Percentiles rank a stretch among this genome's conserved stretches.
These are phyloP conservation scores for Lepiota venenata DNA, from an alignment of 768 basidiomycete genomes.

Conservation along the genomic window DNA sequence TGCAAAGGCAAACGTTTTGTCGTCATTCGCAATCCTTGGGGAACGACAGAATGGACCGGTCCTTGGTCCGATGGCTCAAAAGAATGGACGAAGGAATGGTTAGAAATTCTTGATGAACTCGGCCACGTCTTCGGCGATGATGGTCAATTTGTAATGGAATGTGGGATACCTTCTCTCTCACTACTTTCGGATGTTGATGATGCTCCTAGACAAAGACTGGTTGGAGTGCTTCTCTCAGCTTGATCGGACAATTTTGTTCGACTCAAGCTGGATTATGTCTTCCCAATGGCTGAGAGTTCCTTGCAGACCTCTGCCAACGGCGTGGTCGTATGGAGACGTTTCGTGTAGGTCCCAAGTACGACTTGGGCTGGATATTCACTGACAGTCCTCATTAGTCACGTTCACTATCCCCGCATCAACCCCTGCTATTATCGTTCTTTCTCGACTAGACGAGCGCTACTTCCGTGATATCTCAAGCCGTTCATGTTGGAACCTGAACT, in stretches of 20 bases:
- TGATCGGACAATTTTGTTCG: constrained; percentile 45
- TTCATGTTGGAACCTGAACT: constrained; percentile 46
- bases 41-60: constrained; percentile 45
- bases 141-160: constrained; percentile 51
- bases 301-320: constrained; percentile 37
- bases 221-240: constrained; percentile 40
- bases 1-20: constrained; percentile 45
- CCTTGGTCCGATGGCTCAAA: constrained; percentile 47
- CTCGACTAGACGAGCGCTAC: constrained; percentile 47
- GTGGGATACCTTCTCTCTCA: constrained; percentile 19
- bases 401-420: constrained; percentile 39
- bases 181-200: neutral
- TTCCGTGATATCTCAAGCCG: constrained; percentile 43
- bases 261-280: constrained; percentile 43
- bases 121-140: constrained; percentile 45
- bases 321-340: constrained; percentile 53
- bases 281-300: constrained; percentile 48
- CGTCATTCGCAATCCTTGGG: constrained; percentile 50
- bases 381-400: constrained; percentile 30
- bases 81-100: constrained; percentile 49
- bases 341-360: constrained; percentile 36
- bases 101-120: constrained; percentile 32
- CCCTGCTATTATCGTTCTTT: constrained; percentile 46
- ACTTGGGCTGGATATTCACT: neutral
- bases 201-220: constrained; percentile 35